Base-by-base conservation (phyloP, 2,329 filamentous ascomycete species). In the Verticillium tricorpus region DNA sequence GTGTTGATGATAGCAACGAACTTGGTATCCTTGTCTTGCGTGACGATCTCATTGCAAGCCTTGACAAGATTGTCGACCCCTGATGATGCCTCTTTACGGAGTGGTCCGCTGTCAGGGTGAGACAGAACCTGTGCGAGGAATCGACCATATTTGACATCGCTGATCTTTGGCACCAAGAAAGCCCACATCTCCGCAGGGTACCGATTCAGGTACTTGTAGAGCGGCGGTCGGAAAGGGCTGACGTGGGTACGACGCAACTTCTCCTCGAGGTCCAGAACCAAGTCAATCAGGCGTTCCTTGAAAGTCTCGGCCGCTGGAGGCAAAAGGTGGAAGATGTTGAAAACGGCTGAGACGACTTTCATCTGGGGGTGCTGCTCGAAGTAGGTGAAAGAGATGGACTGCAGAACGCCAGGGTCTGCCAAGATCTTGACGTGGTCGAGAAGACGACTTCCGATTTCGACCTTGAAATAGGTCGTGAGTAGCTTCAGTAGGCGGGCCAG, bases 401-500 rank as follows among this genome's bases (percentile, higher is more conserved):
- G 93, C 67, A 98, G 79, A 15, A 87, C 84, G 59, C 81, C 83
- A 2, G 91, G 85, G 62, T 97, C 93, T 1, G 94, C 93, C 66
- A 99, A 93, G 12, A 89, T 86, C 71, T 94, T 94, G 76, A 97
- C 90, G 69, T 99, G 95, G 66, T 98, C 94, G 11, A 99, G 82
- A n/a, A 99, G 78, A 28, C 95, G 87, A 25, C 92, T 86, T 7
- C 95, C 96, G 60, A 99, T 99, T 73, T 99, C 95, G 1, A 98
- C 93, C 76, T 99, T 99, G 78, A 99, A 99, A 74, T 99, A 99
- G 63, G 95, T 98, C 0, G 94, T 99, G 19, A 99, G 81, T 2
- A 99, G 82, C 66, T 95, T 94, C 63, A 99, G 77, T 1, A 99
- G 82, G 45, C 94, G 88, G 19, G 93, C 93, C 35, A 99, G 80